phyloP scores from a whole-genome alignment of 768 basidiomycete species.

The Termitomyces sp. region DNA sequence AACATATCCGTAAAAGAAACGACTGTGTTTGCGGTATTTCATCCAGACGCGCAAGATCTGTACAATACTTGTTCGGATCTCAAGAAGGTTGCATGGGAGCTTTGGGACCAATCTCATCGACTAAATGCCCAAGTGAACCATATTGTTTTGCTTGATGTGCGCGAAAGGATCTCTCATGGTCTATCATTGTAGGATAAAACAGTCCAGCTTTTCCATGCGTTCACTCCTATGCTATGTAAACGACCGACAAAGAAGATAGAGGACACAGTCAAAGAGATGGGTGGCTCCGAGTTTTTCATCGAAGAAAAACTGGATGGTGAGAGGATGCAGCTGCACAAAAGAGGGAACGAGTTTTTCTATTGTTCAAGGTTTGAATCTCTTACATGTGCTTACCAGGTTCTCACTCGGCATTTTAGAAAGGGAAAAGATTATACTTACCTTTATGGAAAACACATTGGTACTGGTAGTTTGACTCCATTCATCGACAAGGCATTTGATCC shows the following conservation, averaged over 20 bases:
- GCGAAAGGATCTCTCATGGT: not conserved
- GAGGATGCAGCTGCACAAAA: slow-evolving; percentile 91
- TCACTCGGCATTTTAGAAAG: slow-evolving; percentile 44
- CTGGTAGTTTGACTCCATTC: slow-evolving; percentile 84
- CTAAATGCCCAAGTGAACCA: slow-evolving; percentile 52
- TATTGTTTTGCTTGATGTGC: not conserved
- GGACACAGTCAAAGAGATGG: slow-evolving; percentile 83
- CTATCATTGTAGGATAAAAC: slow-evolving; percentile 60
- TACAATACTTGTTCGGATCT: slow-evolving; percentile 97
- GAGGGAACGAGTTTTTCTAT: slow-evolving; percentile 87
- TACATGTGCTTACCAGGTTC: not conserved
- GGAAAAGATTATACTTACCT: slow-evolving; percentile 89
- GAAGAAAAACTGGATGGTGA: slow-evolving; percentile 99
- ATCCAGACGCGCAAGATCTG: slow-evolving; percentile 89
- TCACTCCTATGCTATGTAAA: slow-evolving; percentile 94
- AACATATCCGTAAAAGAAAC: slow-evolving; percentile 91
- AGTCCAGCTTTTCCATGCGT: slow-evolving; percentile 77
- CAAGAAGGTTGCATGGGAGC: slow-evolving; percentile 86
- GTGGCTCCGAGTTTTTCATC: slow-evolving; percentile 72
- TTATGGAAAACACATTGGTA: slow-evolving; percentile 80
- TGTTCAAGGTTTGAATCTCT: slow-evolving; percentile 63
- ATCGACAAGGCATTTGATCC: slow-evolving; percentile 74
- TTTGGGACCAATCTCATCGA: slow-evolving; percentile 71
- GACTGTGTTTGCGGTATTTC: slow-evolving; percentile 86
- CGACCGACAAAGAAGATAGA: slow-evolving; percentile 77